Evolutionary conservation across 306 rosid genomes (phyloP).

Genomic region (Dalbergia cultrata): DNA sequence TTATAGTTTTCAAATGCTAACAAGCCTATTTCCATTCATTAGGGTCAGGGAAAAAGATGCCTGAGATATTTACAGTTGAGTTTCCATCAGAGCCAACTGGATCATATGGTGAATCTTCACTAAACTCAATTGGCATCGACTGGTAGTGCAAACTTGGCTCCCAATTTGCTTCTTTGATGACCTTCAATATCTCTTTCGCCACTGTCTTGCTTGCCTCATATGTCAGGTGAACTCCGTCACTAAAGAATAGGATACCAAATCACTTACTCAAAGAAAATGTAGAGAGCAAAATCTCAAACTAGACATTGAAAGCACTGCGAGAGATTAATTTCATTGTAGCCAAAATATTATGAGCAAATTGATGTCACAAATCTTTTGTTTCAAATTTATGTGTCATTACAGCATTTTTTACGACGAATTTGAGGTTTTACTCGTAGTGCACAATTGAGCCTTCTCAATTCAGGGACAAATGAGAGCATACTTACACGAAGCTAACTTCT

Average conservation of each 20-base stretch:
- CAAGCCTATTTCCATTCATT: slow-evolving; percentile 6
- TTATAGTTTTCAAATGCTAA: not conserved
- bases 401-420: no score
- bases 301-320: no score
- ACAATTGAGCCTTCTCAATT: no score
- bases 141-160: slow-evolving; percentile 69
- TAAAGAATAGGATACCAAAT: slow-evolving; percentile 25
- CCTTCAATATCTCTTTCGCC: slow-evolving; percentile 67
- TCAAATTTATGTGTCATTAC: no score
- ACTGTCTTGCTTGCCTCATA: slow-evolving; percentile 73
- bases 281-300: no score
- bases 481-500: slow-evolving; percentile 63
- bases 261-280: not conserved
- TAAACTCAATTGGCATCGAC: slow-evolving; percentile 67
- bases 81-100: slow-evolving; percentile 48
- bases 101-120: slow-evolving; percentile 59
- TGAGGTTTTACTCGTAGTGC: no score
- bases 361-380: no score
- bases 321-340: no score
- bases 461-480: not conserved
- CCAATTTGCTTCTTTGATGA: slow-evolving; percentile 74
- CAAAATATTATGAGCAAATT: no score
- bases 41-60: not conserved
- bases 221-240: slow-evolving; percentile 86
- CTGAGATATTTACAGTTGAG: slow-evolving; percentile 22